Evolutionary conservation across 1,284 basidiomycete genomes (phyloP), one percentile per base, ranked within the genome.

Genomic region (Cryptococcus hybrid): DNA sequence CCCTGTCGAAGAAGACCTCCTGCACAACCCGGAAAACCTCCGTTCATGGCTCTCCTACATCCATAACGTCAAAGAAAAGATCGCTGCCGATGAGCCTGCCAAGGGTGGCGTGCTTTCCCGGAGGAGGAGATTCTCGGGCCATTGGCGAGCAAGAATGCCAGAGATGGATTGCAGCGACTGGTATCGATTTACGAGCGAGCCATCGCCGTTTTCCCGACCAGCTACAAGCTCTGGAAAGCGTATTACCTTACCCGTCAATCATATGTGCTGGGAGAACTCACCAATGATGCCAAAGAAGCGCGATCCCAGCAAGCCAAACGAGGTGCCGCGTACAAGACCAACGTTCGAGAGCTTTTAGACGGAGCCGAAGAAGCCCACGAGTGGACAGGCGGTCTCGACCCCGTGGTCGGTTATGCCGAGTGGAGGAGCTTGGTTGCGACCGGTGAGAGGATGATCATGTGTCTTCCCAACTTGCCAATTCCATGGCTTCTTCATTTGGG

Each of bases 101-200:
- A 62, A 62, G 38, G 56, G 72, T 18, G 44, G 53, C 30, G 42
- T 58, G 13, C 71, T 59, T 45, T 74, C 68, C 65, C 71, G 2
- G 72, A 76, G 56, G 74, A 74, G 12, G 38, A 50, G 7, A 59
- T 80, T 5, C 73, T 82, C 3, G 80, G 80, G 2, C 77, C 79
- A 1, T 83, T 96, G 43, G 84, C 89, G 6, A 85, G 88, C 7
- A 85, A 86, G 3, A 82, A 83, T 12, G 84, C 88, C 47, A 84
- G 92, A 55, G 82, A 85, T 47, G 87, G 88, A 37, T 80, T 97
- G 18, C 90, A 93, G 66, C 85, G 88, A 52, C 81, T 94, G 48
- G 89, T 89, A 5, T 92, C 90, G 76, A 84, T 96, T 36, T 99
- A 96, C 74, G 96, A 99, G 78, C 83, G 92, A 38, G 93, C 94